phyloP scores from a whole-genome alignment of 805 yeast genomes.

The Candida coquimbonensis region DNA sequence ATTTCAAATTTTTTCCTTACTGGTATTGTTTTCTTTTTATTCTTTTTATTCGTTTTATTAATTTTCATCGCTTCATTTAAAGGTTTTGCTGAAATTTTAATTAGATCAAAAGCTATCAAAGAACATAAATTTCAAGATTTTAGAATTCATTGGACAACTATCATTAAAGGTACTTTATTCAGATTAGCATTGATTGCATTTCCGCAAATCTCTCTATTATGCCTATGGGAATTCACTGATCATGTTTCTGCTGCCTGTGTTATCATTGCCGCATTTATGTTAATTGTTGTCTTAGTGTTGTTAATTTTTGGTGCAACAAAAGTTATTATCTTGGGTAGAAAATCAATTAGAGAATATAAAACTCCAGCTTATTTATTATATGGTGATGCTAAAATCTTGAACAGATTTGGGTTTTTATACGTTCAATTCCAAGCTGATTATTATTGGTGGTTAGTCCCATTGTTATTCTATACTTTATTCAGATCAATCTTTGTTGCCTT shows the following conservation, averaged over 20 bases:
- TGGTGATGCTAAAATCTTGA: constrained; percentile 75
- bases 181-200: constrained; percentile 77
- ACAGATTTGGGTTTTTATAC: constrained; percentile 87
- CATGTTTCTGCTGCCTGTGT: constrained; percentile 79
- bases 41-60: constrained; percentile 59
- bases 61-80: constrained; percentile 56
- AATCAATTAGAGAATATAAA: constrained; percentile 63
- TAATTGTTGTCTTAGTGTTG: constrained; percentile 50
- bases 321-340: constrained; percentile 68
- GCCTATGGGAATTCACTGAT: constrained; percentile 84
- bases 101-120: constrained; percentile 50
- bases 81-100: constrained; percentile 56
- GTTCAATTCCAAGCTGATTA: constrained; percentile 84
- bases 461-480: constrained; percentile 57
- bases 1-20: constrained; percentile 82
- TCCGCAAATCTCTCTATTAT: constrained; percentile 76
- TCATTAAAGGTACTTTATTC: constrained; percentile 83
- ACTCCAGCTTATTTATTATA: constrained; percentile 89
- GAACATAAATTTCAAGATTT: constrained; percentile 64
- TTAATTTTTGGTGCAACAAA: constrained; percentile 66
- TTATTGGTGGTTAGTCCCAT: constrained; percentile 72
- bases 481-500: constrained; percentile 84
- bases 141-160: constrained; percentile 75
- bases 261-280: constrained; percentile 69
- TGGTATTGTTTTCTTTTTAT: constrained; percentile 74